These are phyloP conservation scores for Usnea hakonensis DNA, from an alignment of 495 filamentous ascomycete species.

Conservation along the genomic window DNA sequence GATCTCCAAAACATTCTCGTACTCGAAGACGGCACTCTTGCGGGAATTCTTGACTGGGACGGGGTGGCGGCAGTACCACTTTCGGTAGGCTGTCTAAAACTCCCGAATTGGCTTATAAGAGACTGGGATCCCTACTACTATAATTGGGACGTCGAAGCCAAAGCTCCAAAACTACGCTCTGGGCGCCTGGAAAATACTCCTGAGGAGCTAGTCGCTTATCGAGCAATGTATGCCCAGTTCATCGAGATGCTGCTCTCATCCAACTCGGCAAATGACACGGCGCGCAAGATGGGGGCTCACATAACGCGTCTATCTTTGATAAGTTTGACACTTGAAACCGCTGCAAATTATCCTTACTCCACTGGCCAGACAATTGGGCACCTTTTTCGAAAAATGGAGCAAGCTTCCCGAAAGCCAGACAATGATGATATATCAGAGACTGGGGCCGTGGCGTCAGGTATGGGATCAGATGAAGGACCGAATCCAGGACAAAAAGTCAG, in stretches of 20 bases:
- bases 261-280: too few species aligned
- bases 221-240: slow-evolving; percentile 7
- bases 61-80: slow-evolving; percentile 20
- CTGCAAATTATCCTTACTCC: background rate
- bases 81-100: slow-evolving; percentile 23
- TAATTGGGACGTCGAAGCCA: background rate
- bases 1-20: slow-evolving; percentile 27
- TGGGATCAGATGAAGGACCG: too few species aligned
- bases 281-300: background rate
- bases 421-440: too few species aligned
- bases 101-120: slow-evolving; percentile 33
- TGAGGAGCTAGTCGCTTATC: background rate
- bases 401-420: too few species aligned
- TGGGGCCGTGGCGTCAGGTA: too few species aligned
- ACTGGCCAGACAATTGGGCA: background rate
- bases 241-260: background rate
- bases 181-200: slow-evolving; percentile 1
- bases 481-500: too few species aligned
- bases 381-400: too few species aligned
- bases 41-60: slow-evolving; percentile 39
- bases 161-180: background rate
- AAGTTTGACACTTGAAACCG: background rate
- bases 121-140: slow-evolving; percentile 30
- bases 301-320: background rate
- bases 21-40: slow-evolving; percentile 32